phyloP scores from a whole-genome alignment of 2,329 filamentous ascomycete genomes.

The Epichloe sibirici region DNA sequence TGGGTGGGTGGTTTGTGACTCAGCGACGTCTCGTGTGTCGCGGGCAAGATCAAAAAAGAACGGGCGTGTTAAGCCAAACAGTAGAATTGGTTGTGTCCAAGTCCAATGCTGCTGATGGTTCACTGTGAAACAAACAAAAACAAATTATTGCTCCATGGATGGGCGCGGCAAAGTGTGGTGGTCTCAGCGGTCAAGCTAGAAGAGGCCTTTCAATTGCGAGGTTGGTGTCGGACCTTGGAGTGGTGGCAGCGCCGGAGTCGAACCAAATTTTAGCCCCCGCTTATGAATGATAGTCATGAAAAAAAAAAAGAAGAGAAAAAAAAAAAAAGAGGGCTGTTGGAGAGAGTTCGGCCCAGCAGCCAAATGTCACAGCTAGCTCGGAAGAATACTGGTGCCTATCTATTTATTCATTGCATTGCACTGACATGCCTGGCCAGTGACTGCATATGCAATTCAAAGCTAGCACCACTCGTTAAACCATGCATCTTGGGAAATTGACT shows the following conservation, averaged over 20 bases:
- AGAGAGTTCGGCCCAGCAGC: not conserved
- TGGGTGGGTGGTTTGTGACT: not conserved
- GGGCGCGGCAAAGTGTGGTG: not conserved
- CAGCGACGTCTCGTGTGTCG: not conserved
- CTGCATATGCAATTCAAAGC: not conserved
- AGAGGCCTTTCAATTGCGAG: not conserved
- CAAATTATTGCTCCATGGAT: not conserved
- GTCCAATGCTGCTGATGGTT: not conserved
- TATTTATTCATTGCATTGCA: not conserved
- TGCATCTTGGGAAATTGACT: too few species aligned
- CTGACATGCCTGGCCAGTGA: not conserved
- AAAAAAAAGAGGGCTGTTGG: not conserved
- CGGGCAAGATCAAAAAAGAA: not conserved
- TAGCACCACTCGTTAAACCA: too few species aligned
- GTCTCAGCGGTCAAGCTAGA: not conserved
- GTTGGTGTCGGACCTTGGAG: slow-evolving; percentile 1
- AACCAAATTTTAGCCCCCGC: slow-evolving; percentile 3
- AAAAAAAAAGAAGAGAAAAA: not conserved
- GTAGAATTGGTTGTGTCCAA: not conserved
- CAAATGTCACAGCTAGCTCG: not conserved
- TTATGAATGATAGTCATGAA: not conserved
- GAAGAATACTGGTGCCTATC: not conserved
- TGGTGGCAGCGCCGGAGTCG: not conserved
- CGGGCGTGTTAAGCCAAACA: not conserved
- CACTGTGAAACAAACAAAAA: not conserved